Conservation (phyloP, 305 asterid genomes). For the Salvia sclarea region DNA sequence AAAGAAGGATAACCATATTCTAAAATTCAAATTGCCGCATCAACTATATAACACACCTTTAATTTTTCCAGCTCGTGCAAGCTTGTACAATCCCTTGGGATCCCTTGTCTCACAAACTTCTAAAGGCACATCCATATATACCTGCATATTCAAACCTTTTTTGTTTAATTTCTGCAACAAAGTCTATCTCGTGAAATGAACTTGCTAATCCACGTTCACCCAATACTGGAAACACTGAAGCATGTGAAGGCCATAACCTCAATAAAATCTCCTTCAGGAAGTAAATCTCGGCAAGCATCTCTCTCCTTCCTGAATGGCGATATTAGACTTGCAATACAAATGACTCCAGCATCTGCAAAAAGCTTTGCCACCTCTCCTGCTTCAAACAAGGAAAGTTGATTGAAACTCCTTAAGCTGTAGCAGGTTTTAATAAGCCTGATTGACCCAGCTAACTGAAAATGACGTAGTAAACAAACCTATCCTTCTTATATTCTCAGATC, state of each 20-base stretch:
- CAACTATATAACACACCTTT: constrained; percentile 53
- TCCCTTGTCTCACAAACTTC: constrained; percentile 87
- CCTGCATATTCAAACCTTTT: constrained; percentile 44
- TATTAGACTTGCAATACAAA: constrained; percentile 95
- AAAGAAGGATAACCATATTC: constrained; percentile 19
- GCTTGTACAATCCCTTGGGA: constrained; percentile 93
- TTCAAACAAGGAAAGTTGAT: constrained; percentile 16
- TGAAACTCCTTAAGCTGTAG: constrained; percentile 1
- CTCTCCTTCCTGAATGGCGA: constrained; percentile 94
- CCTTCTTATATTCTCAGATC: constrained; percentile 93
- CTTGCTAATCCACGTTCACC: not conserved
- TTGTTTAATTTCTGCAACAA: not conserved
- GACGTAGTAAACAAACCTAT: constrained; percentile 61
- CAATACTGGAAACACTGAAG: constrained; percentile 2
- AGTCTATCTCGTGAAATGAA: constrained; percentile 15
- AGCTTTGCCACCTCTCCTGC: constrained; percentile 98
- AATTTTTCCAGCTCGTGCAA: constrained; percentile 90
- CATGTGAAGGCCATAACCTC: constrained; percentile 54
- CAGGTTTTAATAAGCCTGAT: not conserved
- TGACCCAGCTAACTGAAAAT: constrained; percentile 11
- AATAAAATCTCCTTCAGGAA: constrained; percentile 85
- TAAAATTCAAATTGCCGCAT: constrained; percentile 17
- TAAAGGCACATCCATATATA: constrained; percentile 84
- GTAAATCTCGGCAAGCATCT: constrained; percentile 84
- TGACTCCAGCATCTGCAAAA: constrained; percentile 97